Evolutionary conservation across 2,329 filamentous ascomycete species (phyloP).

Genomic region (Coccinonectria pachysandricola): DNA sequence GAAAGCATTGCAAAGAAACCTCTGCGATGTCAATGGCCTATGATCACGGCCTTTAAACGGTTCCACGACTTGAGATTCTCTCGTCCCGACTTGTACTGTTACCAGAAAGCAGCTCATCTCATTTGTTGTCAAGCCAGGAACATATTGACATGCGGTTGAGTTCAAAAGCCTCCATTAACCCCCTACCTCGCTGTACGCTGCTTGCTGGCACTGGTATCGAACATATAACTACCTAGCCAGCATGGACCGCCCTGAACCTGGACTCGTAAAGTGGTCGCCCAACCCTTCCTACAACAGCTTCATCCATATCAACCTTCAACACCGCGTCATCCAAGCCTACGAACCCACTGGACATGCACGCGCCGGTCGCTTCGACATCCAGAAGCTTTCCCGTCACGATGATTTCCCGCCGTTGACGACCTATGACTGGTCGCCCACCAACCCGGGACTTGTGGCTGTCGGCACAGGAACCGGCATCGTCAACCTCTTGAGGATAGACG

Average conservation of each 20-base stretch:
- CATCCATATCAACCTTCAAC: slow-evolving; percentile 54
- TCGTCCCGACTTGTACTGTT: no score
- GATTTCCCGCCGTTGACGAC: slow-evolving; percentile 54
- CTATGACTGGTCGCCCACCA: slow-evolving; percentile 55
- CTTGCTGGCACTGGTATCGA: no score
- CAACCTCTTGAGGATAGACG: slow-evolving; percentile 62
- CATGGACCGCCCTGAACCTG: slow-evolving; percentile 51
- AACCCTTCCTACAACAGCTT: slow-evolving; percentile 49
- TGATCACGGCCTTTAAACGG: slow-evolving; percentile 1
- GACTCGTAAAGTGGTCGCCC: slow-evolving; percentile 57
- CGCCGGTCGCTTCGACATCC: slow-evolving; percentile 46
- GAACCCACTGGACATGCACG: slow-evolving; percentile 50
- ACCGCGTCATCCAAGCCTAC: slow-evolving; percentile 52
- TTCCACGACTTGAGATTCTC: not conserved
- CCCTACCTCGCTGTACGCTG: no score
- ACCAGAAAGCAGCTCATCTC: no score
- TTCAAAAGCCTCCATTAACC: no score
- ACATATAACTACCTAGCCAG: slow-evolving; percentile 12
- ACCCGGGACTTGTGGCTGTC: slow-evolving; percentile 60
- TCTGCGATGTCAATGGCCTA: slow-evolving; percentile 6
- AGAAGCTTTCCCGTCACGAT: slow-evolving; percentile 47
- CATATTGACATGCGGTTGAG: no score
- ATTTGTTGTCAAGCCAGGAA: no score
- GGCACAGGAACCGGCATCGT: slow-evolving; percentile 68
- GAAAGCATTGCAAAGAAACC: no score